Percentiles rank a stretch among this genome's conserved stretches.
Conservation (phyloP, 306 rosid genomes). For the Rubus idaeus region DNA sequence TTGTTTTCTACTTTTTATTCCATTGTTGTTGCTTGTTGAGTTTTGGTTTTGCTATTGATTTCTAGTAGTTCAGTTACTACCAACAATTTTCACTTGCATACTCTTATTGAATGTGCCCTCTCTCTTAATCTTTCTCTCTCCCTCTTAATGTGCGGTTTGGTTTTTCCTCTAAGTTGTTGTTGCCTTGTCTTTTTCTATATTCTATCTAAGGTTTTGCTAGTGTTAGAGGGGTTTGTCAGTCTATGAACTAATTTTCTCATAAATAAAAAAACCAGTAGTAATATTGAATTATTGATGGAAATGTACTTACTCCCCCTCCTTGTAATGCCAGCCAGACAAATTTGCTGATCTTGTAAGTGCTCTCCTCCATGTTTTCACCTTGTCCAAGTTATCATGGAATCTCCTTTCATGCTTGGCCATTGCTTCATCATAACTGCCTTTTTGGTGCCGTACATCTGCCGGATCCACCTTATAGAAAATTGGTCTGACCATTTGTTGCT, state of each 20-base stretch:
- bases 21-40: neutral
- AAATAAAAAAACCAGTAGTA: too few relatives aligned
- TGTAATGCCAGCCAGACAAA: neutral
- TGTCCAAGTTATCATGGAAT: neutral
- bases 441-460: neutral
- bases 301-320: neutral
- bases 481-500: conserved; percentile 11
- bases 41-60: neutral
- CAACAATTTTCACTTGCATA: neutral
- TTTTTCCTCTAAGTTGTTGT: too few relatives aligned
- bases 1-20: too few relatives aligned
- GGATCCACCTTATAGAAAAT: conserved; percentile 7
- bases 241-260: neutral
- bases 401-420: neutral
- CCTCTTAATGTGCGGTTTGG: too few relatives aligned
- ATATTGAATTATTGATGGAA: too few relatives aligned
- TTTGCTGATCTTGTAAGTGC: neutral
- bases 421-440: neutral
- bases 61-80: neutral
- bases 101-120: too few relatives aligned
- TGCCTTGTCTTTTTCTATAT: too few relatives aligned
- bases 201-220: too few relatives aligned
- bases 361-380: neutral
- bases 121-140: too few relatives aligned
- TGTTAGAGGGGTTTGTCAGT: too few relatives aligned